phyloP scores from a whole-genome alignment of 1,284 basidiomycete species.

The Agaricales sp. region DNA sequence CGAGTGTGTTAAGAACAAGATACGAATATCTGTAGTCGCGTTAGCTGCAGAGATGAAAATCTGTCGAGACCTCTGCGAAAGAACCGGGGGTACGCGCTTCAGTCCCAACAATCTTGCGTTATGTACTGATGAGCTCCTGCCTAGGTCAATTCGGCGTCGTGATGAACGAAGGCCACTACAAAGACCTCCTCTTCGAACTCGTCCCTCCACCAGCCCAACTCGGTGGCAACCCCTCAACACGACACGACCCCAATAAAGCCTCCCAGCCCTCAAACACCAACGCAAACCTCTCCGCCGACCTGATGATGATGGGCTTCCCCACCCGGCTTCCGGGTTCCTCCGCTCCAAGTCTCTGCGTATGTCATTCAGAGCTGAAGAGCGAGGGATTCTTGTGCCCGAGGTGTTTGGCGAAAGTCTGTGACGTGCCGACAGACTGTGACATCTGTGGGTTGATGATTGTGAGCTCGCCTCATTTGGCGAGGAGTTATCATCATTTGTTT shows the following conservation, averaged over 20 bases:
- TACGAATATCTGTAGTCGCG: constrained; percentile 88
- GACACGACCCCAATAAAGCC: background rate
- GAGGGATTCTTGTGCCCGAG: constrained; percentile 94
- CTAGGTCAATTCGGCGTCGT: constrained; percentile 93
- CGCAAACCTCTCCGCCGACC: constrained; percentile 50
- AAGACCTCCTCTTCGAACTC: constrained; percentile 91
- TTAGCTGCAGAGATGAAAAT: constrained; percentile 97
- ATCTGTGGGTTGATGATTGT: constrained; percentile 97
- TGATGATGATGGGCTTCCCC: constrained; percentile 99
- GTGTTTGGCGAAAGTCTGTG: constrained; percentile 89
- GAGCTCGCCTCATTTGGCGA: constrained; percentile 91
- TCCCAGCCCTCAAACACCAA: background rate
- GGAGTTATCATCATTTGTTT: constrained; percentile 92
- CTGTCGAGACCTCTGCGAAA: constrained; percentile 82
- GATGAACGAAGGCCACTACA: constrained; percentile 94
- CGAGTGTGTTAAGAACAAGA: constrained; percentile 70
- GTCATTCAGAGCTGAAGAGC: constrained; percentile 83
- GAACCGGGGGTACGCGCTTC: constrained; percentile 68
- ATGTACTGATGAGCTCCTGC: too few relatives aligned
- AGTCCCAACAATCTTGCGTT: constrained; percentile 5
- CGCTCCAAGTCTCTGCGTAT: constrained; percentile 81
- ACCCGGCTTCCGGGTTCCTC: constrained; percentile 80
- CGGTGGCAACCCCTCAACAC: constrained; percentile 38
- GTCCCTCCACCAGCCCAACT: constrained; percentile 88
- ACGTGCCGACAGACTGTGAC: constrained; percentile 97